Conservation (phyloP, 768 basidiomycete genomes). For the Lentinus brumalis region DNA sequence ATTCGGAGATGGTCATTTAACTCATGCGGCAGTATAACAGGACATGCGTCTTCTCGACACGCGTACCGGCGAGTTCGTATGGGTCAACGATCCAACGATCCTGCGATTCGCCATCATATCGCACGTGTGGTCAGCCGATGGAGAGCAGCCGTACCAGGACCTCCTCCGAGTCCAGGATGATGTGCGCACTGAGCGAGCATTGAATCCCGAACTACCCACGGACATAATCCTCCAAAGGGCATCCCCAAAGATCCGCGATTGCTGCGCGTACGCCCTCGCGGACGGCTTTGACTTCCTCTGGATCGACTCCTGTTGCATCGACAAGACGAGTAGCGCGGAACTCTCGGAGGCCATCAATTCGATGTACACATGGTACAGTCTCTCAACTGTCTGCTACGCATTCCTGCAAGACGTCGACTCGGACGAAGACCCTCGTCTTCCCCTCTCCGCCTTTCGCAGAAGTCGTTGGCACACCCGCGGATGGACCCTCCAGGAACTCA, state of each 20-base stretch:
- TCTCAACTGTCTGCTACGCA: slow-evolving; percentile 1
- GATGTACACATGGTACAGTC: background rate
- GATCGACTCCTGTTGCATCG: slow-evolving; percentile 1
- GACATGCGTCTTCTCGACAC: slow-evolving; percentile 2
- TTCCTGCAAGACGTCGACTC: background rate
- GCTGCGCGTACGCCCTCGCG: background rate
- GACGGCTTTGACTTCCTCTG: background rate
- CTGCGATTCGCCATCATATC: slow-evolving; percentile 2
- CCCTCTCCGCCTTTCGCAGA: no score
- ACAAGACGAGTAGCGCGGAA: background rate
- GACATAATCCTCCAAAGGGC: background rate
- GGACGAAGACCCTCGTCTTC: background rate
- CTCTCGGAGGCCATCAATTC: slow-evolving; percentile 2
- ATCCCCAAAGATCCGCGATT: background rate
- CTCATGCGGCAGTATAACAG: no score
- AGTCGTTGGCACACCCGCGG: background rate
- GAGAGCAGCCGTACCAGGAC: slow-evolving; percentile 7
- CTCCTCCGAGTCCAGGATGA: background rate
- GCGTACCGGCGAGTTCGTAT: background rate
- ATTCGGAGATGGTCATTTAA: no score
- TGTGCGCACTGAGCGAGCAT: background rate
- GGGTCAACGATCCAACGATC: background rate
- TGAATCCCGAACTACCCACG: no score
- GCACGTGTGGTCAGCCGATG: slow-evolving; percentile 2
- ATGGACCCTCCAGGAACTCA: background rate